Evolutionary conservation across 345 rosid genomes (phyloP).

Genomic region (Sisymbrium altissimum): DNA sequence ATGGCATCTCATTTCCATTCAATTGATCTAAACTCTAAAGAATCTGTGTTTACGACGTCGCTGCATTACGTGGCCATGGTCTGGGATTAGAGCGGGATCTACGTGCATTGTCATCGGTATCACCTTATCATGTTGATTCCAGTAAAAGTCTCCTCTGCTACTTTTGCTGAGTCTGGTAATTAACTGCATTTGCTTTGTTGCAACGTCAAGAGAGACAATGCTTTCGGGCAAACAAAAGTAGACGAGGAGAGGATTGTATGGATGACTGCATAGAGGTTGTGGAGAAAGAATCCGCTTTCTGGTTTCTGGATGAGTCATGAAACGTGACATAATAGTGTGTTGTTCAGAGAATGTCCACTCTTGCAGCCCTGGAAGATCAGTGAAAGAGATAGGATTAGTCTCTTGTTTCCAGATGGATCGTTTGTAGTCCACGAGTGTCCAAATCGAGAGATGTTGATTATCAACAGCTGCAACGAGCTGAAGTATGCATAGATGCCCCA

Average conservation of each 20-base stretch:
- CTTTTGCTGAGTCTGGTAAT: neutral
- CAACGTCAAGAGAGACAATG: conserved; percentile 5
- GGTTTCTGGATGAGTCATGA: neutral
- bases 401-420: conserved; percentile 6
- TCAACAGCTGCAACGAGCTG: neutral
- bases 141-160: neutral
- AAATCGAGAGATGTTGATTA: neutral
- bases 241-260: neutral
- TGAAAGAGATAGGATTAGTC: neutral
- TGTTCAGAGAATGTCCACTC: neutral
- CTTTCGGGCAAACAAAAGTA: neutral
- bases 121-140: neutral
- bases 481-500: neutral
- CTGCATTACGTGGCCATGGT: neutral
- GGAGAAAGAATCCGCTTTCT: neutral
- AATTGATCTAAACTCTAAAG: neutral
- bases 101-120: conserved; percentile 5
- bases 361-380: neutral
- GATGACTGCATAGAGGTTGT: neutral
- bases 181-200: neutral
- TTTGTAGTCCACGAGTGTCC: conserved; percentile 19
- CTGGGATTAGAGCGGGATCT: neutral
- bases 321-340: neutral
- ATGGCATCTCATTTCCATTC: neutral
- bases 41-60: neutral